phyloP scores from a whole-genome alignment of 2,329 filamentous ascomycete species.

The Aspergillus udagawae region DNA sequence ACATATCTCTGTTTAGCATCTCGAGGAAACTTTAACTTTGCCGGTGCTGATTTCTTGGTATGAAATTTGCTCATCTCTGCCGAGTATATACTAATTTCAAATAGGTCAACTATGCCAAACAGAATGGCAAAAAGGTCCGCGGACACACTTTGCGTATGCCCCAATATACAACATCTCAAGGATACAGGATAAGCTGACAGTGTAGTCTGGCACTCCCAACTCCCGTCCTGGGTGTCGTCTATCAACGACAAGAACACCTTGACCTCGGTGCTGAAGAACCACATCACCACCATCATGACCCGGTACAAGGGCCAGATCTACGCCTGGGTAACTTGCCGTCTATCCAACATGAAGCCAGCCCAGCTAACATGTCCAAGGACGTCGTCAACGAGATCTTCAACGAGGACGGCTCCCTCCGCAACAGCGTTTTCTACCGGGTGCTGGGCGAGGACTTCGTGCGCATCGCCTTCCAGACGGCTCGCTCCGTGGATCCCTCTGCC shows the following conservation, averaged over 20 bases:
- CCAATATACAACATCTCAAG: slow-evolving; percentile 21
- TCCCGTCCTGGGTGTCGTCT: slow-evolving; percentile 41
- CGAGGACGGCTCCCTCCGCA: slow-evolving; percentile 57
- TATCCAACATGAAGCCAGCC: no score
- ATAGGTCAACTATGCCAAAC: slow-evolving; percentile 36
- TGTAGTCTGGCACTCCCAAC: slow-evolving; percentile 36
- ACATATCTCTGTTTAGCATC: slow-evolving; percentile 22
- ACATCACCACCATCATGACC: slow-evolving; percentile 32
- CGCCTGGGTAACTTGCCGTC: slow-evolving; percentile 26
- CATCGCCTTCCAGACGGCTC: slow-evolving; percentile 67
- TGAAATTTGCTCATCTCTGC: slow-evolving; percentile 47
- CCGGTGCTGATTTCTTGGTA: slow-evolving; percentile 48
- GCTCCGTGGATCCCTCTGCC: slow-evolving; percentile 60
- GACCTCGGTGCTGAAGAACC: slow-evolving; percentile 48
- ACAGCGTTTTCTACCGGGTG: slow-evolving; percentile 62
- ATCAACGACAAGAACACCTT: slow-evolving; percentile 50
- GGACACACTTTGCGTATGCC: slow-evolving; percentile 55
- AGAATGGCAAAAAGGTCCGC: slow-evolving; percentile 47
- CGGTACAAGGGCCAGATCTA: slow-evolving; percentile 35
- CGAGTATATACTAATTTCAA: slow-evolving; percentile 55
- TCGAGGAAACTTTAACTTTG: slow-evolving; percentile 54
- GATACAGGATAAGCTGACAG: background rate
- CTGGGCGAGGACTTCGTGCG: slow-evolving; percentile 67
- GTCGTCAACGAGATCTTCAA: slow-evolving; percentile 34
- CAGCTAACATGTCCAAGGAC: slow-evolving; percentile 15